Percentiles rank a stretch among this genome's conserved stretches.
Evolutionary conservation across 345 rosid species (phyloP).

Genomic region (Euphorbia pulcherrima): DNA sequence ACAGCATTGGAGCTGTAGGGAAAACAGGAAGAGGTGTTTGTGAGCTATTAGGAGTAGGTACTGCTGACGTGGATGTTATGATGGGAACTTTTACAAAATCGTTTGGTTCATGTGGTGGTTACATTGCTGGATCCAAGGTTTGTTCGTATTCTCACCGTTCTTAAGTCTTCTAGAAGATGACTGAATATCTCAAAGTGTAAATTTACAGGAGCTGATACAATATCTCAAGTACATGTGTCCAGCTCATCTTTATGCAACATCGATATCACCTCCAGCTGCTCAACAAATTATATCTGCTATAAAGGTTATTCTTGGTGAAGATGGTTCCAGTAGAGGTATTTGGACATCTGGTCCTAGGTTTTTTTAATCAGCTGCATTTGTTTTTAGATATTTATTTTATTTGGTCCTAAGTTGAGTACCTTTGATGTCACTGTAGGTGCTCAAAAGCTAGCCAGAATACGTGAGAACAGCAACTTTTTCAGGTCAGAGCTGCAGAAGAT

Average conservation of each 20-base stretch:
- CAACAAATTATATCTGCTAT: conserved; percentile 83
- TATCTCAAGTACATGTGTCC: conserved; percentile 71
- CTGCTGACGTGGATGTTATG: conserved; percentile 92
- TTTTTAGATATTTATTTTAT: not conserved
- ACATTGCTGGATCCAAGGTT: conserved; percentile 95
- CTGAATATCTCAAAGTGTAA: not conserved
- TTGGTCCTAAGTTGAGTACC: not conserved
- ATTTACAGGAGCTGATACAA: conserved; percentile 66
- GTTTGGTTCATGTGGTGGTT: conserved; percentile 98
- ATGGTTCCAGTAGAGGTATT: conserved; percentile 88
- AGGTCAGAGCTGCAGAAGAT: conserved; percentile 81
- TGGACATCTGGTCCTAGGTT: too few species aligned
- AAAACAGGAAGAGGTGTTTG: conserved; percentile 94
- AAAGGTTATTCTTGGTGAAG: conserved; percentile 87
- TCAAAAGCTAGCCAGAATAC: conserved; percentile 77
- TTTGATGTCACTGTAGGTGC: conserved; percentile 50
- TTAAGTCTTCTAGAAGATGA: not conserved
- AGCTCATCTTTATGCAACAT: conserved; percentile 94
- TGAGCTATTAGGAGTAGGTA: conserved; percentile 85
- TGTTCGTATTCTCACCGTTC: conserved; percentile 7
- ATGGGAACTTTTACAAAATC: conserved; percentile 99
- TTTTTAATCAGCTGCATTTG: not conserved
- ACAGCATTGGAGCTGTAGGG: conserved; percentile 96
- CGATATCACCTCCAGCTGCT: conserved; percentile 88
- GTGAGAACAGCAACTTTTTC: conserved; percentile 93